These are phyloP conservation scores for Aspergillus pseudotamarii DNA, from an alignment of 2,329 filamentous ascomycete species.

Conservation along the genomic window DNA sequence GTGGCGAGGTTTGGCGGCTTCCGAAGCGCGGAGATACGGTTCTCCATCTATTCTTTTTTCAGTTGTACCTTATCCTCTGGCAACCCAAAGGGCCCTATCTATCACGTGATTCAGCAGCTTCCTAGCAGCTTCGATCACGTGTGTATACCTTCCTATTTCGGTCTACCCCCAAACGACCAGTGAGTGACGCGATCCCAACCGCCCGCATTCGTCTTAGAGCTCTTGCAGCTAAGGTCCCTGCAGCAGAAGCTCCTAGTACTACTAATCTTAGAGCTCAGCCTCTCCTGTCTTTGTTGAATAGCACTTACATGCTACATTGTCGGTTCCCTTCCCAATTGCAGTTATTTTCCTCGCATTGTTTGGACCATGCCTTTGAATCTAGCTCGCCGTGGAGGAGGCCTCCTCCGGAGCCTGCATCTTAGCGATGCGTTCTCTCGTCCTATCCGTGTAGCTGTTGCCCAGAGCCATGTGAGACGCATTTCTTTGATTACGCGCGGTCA, in stretches of 20 bases:
- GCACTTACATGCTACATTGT: background rate
- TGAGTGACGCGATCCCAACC: conserved; percentile 25
- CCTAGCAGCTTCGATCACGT: conserved; percentile 16
- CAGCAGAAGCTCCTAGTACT: background rate
- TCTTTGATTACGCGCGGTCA: conserved; percentile 24
- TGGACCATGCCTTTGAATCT: conserved; percentile 37
- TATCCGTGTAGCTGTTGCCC: conserved; percentile 29
- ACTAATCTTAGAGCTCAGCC: background rate
- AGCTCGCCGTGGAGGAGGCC: conserved; percentile 33
- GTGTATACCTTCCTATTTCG: conserved; percentile 25
- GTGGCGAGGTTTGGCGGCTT: conserved; percentile 4
- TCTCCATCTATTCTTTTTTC: conserved; percentile 6
- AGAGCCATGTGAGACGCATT: conserved; percentile 32
- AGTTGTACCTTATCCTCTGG: conserved; percentile 1
- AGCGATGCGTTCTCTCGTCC: conserved; percentile 27
- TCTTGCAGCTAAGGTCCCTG: conserved; percentile 17
- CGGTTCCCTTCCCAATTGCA: too few relatives aligned
- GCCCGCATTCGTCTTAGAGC: conserved; percentile 34
- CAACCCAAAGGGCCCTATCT: background rate
- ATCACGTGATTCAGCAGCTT: conserved; percentile 15
- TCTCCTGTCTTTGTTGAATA: background rate
- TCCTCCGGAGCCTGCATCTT: conserved; percentile 33
- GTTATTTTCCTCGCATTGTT: background rate
- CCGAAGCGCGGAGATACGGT: background rate
- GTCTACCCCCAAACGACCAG: conserved; percentile 28